Percentiles rank a stretch among this genome's conserved stretches.
These are phyloP conservation scores for Eremochloa ophiuroides DNA, from an alignment of 176 grass and related monocot species.

Conservation along the genomic window DNA sequence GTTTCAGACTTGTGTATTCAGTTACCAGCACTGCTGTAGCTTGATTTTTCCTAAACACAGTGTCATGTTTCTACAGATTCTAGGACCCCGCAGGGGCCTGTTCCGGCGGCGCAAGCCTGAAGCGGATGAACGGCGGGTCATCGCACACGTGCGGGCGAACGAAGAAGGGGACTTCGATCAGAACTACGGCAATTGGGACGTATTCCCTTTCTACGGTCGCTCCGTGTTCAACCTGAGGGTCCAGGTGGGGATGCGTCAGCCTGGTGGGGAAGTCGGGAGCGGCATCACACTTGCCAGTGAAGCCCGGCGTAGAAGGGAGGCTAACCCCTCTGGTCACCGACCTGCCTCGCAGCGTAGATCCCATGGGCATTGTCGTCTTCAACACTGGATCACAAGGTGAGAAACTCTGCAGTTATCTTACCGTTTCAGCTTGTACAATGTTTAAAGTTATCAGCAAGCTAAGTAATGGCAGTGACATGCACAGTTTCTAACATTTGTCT, in stretches of 20 bases:
- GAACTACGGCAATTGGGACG: neutral
- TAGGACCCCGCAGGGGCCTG: neutral
- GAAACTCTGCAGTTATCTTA: neutral
- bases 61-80: neutral
- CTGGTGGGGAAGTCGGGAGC: too few relatives aligned
- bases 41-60: neutral
- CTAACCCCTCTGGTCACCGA: slow-evolving; percentile 18
- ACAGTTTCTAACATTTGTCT: neutral
- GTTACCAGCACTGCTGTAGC: too few relatives aligned
- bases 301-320: neutral
- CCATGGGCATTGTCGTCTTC: neutral
- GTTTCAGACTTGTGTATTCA: neutral
- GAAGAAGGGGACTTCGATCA: neutral
- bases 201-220: neutral
- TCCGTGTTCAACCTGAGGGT: neutral
- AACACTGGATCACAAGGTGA: neutral
- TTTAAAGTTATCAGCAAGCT: too few relatives aligned
- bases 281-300: neutral
- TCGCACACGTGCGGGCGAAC: neutral
- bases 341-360: neutral
- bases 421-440: neutral
- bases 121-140: neutral
- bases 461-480: neutral
- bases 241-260: neutral
- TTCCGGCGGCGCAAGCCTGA: neutral